Conservation (phyloP, 306 rosid genomes). For the Glycine tomentella region DNA sequence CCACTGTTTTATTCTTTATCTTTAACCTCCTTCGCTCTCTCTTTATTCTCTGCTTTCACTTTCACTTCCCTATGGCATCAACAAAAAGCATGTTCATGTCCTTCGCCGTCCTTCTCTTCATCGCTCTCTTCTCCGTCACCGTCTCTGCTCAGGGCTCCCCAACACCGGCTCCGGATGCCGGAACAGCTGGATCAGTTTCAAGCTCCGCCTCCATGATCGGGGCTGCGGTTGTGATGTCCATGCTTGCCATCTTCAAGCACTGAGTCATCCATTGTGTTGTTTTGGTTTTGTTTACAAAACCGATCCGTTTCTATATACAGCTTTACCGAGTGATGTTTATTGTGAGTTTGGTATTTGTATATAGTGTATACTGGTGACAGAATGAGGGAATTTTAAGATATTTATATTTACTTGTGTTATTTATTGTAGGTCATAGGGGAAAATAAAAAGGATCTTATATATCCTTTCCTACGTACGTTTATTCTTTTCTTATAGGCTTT, state of each 20-base stretch:
- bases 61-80: constrained; percentile 47
- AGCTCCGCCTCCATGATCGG: constrained; percentile 47
- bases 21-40: neutral
- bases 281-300: neutral
- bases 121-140: constrained; percentile 30
- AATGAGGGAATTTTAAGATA: neutral
- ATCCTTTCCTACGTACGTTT: neutral
- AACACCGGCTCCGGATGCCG: constrained; percentile 35
- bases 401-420: neutral
- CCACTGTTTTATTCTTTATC: neutral
- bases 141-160: constrained; percentile 50
- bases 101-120: constrained; percentile 14
- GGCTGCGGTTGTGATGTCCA: constrained; percentile 45
- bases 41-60: too few species aligned
- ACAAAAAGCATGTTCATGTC: constrained; percentile 36
- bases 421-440: neutral
- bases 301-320: neutral
- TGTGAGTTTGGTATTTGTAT: constrained; percentile 6
- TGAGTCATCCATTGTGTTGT: neutral
- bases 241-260: constrained; percentile 48
- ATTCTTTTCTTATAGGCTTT: neutral
- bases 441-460: neutral
- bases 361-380: neutral
- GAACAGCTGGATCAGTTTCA: constrained; percentile 45
- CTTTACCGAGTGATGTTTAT: neutral